Evolutionary conservation across 805 yeast species (phyloP), one percentile per base, ranked within the genome.

Genomic region (Lachancea lanzarotensis): DNA sequence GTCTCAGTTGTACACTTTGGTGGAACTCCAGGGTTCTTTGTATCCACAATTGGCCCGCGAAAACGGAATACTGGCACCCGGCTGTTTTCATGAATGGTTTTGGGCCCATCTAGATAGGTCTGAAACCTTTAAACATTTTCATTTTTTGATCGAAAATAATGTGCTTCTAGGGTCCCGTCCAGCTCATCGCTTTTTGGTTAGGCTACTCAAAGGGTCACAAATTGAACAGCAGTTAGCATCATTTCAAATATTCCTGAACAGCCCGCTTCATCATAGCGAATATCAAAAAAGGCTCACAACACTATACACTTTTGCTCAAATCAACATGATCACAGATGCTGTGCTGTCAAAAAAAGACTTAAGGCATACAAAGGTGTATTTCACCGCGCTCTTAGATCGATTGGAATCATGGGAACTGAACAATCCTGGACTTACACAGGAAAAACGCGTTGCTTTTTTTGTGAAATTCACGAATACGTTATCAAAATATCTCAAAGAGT

Each of bases 61-160:
- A 3, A 20, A 34, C 3, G 53, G 53, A 1, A 42, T 56, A 10
- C 38, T 46, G 18, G 34, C 62, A 10, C 59, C 64, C 12, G 45
- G 47, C 17, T 37, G 33, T 1, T 46, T 60, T 6, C 65, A 63
- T 40, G 33, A 47, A 25, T 63, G 65, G 66, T 60, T 62, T 43
- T 52, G 50, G 46, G 40, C 48, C 2, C 48, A 54, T 31, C 11
- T 57, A 15, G 36, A 52, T 4, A 46, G 40, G 16, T 34, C 50
- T 1, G 52, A 53, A 40, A 45, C 48, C 2, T 55, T 52, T 32
- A 43, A 49, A 30, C 66, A 62, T 42, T 59, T 53, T 39, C 42
- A 48, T 29, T 57, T 53, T 30, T 45, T 62, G 16, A 54, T 63
- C 10, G 48, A 57, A 36, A 54, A 52, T 35, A 47, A 56, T 38